Evolutionary conservation across 1,284 basidiomycete genomes (phyloP), one percentile per base, ranked within the genome.

Genomic region (Apiotrichum domesticum): DNA sequence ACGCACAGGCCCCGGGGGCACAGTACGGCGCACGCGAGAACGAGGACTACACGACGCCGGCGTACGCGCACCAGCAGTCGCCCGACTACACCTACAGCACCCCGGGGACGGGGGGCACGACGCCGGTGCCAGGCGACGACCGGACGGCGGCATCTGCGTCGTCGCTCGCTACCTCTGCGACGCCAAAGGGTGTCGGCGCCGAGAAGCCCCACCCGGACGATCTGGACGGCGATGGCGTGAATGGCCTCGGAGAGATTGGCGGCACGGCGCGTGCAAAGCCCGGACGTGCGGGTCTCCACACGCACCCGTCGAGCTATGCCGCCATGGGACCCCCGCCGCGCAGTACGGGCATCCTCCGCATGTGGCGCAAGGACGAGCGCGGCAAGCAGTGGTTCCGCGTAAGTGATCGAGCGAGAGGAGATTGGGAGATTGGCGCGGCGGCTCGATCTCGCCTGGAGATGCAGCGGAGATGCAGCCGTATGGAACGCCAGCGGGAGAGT

Each of bases 321-420:
- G 68, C 67, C 40, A 64, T 71, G 54, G 74, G 74, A 2, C 73
- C 72, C 1, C 75, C 75, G 3, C 75, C 75, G 32, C 64, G 73
- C 52, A 72, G 69, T 56, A 77, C 75, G 4, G 75, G 75, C 46
- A 73, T 76, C 42, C 59, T 77, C 32, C 56, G 75, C 29, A 73
- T 74, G 68, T 77, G 75, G 75, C 69, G 75, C 46, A 77, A 76
- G 63, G 75, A 73, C 57, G 74, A 76, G 62, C 61, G 75, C 33
- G 75, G 74, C 39, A 71, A 72, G 56, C 73, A 75, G 52, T 77
- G 74, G 74, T 68, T 64, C 29, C 68, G 67, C 55, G 75, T 77
- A 58, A 49, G 70, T 42, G 41, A 66, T 11, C 34, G 29, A 29
- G 29, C 29, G 29, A 29, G 29, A 29, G 29, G 29, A 29, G 2